phyloP scores from a whole-genome alignment of 139 green algal species.

The Mychonastes homosphaera region DNA sequence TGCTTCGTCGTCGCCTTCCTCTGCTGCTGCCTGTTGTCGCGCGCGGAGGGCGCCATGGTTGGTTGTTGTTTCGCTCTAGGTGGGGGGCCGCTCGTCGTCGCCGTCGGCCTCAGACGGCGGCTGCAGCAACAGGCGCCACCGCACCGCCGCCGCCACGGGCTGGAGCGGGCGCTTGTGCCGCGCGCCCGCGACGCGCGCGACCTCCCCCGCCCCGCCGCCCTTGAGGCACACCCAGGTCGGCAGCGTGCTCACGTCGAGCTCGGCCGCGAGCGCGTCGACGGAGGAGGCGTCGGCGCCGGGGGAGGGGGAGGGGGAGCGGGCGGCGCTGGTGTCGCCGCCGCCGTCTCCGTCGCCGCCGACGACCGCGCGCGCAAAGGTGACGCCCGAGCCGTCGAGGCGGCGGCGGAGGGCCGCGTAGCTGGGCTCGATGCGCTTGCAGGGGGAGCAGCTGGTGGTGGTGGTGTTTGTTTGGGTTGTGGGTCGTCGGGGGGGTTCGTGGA shows the following conservation, averaged over 20 bases:
- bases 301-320: too few species aligned
- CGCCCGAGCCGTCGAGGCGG: background rate
- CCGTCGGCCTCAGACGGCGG: background rate
- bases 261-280: constrained; percentile 14
- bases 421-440: too few species aligned
- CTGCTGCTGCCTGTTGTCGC: background rate
- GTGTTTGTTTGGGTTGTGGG: too few species aligned
- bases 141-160: constrained; percentile 6
- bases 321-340: too few species aligned
- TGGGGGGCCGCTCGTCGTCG: background rate
- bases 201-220: constrained; percentile 3
- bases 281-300: background rate
- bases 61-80: background rate
- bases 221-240: constrained; percentile 6
- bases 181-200: constrained; percentile 1
- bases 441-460: too few species aligned
- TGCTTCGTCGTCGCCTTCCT: too few species aligned
- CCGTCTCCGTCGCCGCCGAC: too few species aligned
- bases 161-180: constrained; percentile 7
- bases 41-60: background rate
- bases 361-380: background rate
- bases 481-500: too few species aligned
- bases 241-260: constrained; percentile 5
- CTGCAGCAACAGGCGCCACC: constrained; percentile 8
- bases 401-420: too few species aligned